These are phyloP conservation scores for Dacryopinax primogenitus DNA, from an alignment of 768 basidiomycete genomes.

Conservation along the genomic window DNA sequence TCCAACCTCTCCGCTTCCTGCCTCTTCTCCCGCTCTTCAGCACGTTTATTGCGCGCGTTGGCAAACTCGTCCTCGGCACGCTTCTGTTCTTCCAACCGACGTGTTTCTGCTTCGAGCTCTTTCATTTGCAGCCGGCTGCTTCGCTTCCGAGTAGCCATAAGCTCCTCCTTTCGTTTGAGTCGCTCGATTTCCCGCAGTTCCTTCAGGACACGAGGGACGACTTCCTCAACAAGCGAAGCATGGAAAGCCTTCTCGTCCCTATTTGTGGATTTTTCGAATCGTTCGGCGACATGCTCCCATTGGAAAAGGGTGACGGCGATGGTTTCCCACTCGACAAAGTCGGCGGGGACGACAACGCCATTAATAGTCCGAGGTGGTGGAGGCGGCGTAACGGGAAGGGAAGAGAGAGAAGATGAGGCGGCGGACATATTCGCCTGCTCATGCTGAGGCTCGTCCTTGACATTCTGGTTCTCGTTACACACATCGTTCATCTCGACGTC, in stretches of 20 bases:
- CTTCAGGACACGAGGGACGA: slow-evolving; percentile 58
- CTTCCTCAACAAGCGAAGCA: slow-evolving; percentile 47
- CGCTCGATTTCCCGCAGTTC: slow-evolving; percentile 52
- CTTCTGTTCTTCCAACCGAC: slow-evolving; percentile 48
- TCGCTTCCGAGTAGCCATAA: slow-evolving; percentile 72
- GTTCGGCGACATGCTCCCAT: slow-evolving; percentile 69
- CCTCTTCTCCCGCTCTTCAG: slow-evolving; percentile 26
- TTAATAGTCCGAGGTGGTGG: slow-evolving; percentile 19
- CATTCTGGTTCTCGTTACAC: slow-evolving; percentile 15
- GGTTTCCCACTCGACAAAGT: slow-evolving; percentile 89
- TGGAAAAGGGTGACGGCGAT: slow-evolving; percentile 71
- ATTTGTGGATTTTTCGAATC: slow-evolving; percentile 62
- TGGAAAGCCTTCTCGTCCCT: slow-evolving; percentile 70
- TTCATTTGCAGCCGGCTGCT: slow-evolving; percentile 76
- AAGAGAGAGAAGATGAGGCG: background rate
- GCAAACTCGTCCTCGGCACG: slow-evolving; percentile 26
- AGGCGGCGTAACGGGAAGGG: background rate
- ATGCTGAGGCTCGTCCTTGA: slow-evolving; percentile 15
- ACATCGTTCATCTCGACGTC: slow-evolving; percentile 19
- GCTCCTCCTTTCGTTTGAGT: slow-evolving; percentile 54
- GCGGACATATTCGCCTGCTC: slow-evolving; percentile 12
- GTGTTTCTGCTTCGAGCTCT: slow-evolving; percentile 64
- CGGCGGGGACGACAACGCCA: slow-evolving; percentile 28
- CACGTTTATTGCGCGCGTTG: slow-evolving; percentile 38
- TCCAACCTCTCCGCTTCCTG: slow-evolving; percentile 16